These are phyloP conservation scores for Elongisporangium prolatum DNA, from an alignment of 352 stramenopile genomes.

Conservation along the genomic window DNA sequence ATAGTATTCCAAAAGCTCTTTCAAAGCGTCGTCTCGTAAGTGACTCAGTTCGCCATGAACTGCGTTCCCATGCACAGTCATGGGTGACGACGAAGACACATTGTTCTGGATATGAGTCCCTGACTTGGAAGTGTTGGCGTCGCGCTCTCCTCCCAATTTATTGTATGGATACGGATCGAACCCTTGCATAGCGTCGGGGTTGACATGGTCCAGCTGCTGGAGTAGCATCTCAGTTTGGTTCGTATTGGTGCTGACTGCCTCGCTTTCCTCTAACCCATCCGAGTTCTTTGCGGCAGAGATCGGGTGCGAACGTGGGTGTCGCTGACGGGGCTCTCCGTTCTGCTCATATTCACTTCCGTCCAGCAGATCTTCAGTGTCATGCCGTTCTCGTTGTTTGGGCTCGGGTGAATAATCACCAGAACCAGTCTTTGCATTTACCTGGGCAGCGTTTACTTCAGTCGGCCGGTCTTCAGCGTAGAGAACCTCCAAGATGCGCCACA, in stretches of 20 bases:
- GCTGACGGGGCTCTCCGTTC: not conserved
- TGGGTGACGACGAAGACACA: constrained; percentile 37
- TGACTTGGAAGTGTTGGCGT: not conserved
- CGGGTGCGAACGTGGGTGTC: not conserved
- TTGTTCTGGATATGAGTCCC: constrained; percentile 16
- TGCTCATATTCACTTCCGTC: not conserved
- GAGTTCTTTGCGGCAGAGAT: constrained; percentile 2
- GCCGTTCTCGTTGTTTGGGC: not conserved
- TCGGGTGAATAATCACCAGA: not conserved
- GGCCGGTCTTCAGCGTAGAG: constrained; percentile 36
- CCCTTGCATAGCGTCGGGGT: constrained; percentile 82
- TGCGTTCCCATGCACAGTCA: constrained; percentile 70
- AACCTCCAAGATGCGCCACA: constrained; percentile 85
- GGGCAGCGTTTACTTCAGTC: constrained; percentile 11
- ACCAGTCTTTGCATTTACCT: constrained; percentile 2
- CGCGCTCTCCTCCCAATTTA: constrained; percentile 7
- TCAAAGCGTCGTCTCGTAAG: constrained; percentile 69
- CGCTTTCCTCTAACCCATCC: constrained; percentile 13
- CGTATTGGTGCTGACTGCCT: constrained; percentile 20
- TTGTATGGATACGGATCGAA: constrained; percentile 86
- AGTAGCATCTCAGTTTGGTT: constrained; percentile 77
- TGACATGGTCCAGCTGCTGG: constrained; percentile 82
- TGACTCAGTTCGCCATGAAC: constrained; percentile 71
- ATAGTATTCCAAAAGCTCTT: constrained; percentile 87
- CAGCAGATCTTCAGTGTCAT: not conserved